phyloP scores from a whole-genome alignment of 2,329 filamentous ascomycete species.

The Clathrospora elynae region DNA sequence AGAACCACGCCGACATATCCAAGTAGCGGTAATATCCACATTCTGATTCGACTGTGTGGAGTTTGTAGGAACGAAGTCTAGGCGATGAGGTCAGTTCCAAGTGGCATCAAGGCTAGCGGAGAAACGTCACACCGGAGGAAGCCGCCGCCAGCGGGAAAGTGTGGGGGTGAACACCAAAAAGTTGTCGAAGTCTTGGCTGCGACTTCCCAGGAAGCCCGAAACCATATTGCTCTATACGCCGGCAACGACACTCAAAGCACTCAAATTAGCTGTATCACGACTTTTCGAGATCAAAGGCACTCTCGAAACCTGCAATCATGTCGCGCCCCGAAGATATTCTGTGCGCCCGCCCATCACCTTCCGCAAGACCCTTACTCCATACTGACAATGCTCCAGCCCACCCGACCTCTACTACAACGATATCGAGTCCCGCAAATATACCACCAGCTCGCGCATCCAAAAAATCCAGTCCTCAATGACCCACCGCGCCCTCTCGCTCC shows the following conservation, averaged over 20 bases:
- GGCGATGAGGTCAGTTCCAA: conserved; percentile 35
- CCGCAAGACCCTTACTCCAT: conserved; percentile 16
- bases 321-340: conserved; percentile 95
- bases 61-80: conserved; percentile 10
- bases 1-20: conserved; percentile 86
- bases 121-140: conserved; percentile 19
- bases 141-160: conserved; percentile 17
- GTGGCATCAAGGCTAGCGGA: conserved; percentile 29
- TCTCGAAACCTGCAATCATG: conserved; percentile 65
- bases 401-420: conserved; percentile 99
- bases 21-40: conserved; percentile 95
- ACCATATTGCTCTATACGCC: not conserved
- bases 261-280: not conserved
- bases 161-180: conserved; percentile 35
- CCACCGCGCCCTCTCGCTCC: conserved; percentile 86
- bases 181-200: conserved; percentile 29
- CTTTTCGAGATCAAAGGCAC: not conserved
- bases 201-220: not conserved
- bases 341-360: conserved; percentile 56
- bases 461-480: conserved; percentile 97
- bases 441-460: conserved; percentile 91
- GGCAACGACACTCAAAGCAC: not conserved
- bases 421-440: conserved; percentile 94
- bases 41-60: conserved; percentile 50
- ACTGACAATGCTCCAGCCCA: conserved; percentile 61